phyloP scores from a whole-genome alignment of 768 basidiomycete species.

The Suillus placidus region DNA sequence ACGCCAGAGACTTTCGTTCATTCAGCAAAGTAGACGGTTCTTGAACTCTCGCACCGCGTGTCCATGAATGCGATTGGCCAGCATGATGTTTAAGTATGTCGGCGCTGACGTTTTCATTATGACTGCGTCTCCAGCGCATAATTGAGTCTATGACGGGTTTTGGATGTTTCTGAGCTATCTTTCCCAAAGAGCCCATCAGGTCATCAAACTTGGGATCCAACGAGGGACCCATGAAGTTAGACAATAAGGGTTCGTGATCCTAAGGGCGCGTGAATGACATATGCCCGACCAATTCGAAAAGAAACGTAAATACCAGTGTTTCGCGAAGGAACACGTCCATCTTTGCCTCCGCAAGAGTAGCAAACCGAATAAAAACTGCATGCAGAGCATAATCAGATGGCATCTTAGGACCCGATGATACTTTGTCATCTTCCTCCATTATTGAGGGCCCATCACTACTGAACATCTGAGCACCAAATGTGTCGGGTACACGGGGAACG shows the following conservation, averaged over 20 bases:
- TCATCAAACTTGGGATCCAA: slow-evolving; percentile 83
- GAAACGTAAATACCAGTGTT: slow-evolving; percentile 53
- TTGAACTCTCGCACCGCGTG: slow-evolving; percentile 39
- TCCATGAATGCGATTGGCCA: slow-evolving; percentile 38
- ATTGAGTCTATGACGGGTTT: slow-evolving; percentile 86
- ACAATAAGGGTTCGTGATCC: slow-evolving; percentile 72
- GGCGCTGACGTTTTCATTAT: slow-evolving; percentile 51
- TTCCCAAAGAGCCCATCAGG: slow-evolving; percentile 81
- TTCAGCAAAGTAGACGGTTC: slow-evolving; percentile 56
- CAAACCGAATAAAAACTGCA: slow-evolving; percentile 87
- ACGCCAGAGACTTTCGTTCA: slow-evolving; percentile 79
- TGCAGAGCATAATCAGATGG: slow-evolving; percentile 89
- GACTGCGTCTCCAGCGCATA: slow-evolving; percentile 82
- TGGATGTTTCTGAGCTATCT: slow-evolving; percentile 82
- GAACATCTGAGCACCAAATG: slow-evolving; percentile 45
- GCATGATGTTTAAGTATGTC: slow-evolving; percentile 53
- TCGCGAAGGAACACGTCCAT: slow-evolving; percentile 75
- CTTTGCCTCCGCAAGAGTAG: slow-evolving; percentile 75
- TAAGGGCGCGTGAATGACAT: slow-evolving; percentile 27
- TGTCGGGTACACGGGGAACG: slow-evolving; percentile 75
- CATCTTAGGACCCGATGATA: slow-evolving; percentile 72
- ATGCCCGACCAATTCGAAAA: background rate
- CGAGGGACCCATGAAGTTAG: slow-evolving; percentile 67
- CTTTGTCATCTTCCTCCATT: slow-evolving; percentile 69
- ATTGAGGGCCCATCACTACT: slow-evolving; percentile 54